Evolutionary conservation across 2,329 filamentous ascomycete species (phyloP), one percentile per base, ranked within the genome.

Genomic region (Aspergillus fischeri): DNA sequence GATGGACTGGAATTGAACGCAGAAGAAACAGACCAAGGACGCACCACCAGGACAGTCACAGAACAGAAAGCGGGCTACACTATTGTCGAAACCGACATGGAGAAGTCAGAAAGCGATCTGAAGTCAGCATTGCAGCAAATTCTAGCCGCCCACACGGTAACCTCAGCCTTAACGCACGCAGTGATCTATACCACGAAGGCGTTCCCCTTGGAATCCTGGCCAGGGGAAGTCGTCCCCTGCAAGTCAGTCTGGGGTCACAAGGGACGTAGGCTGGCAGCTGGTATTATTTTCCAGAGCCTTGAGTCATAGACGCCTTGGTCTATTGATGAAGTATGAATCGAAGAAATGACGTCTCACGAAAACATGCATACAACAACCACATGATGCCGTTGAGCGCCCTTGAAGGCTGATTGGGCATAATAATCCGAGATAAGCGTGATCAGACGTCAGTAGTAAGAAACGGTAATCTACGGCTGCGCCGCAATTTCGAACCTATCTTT

Each of bases 201-300:
- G 14, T 42, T 73, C 38, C 35, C 60, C 4, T 55, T 60, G 27
- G 57, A 58, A 4, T 50, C 54, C 21, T 71, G 68, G 65, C 56
- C 61, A 11, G 71, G 70, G 8, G 76, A 77, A 56, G 61, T 78
- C 42, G 61, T 79, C 25, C 77, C 77, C 9, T 78, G 75, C 62
- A 69, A 65, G 57, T 70, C 70, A 42, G 67, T 78, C 38, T 79
- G 75, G 73, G 75, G 74, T 4, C 54, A 59, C 20, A 57, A 68
- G 48, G 76, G 73, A 24, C 62, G 60, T 49, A 60, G 59, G 54
- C 60, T 78, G 54, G 65, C 64, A 42, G 77, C 73, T 14, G 76
- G 67, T 11, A 59, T 76, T 38, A 64, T 75, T 52, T 44, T 78
- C 47, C 70, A 74, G 53, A 61, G 59, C 24, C 6, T 14, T n/a